Evolutionary conservation across 1,284 basidiomycete genomes (phyloP).

Genomic region (Boletus mariae): DNA sequence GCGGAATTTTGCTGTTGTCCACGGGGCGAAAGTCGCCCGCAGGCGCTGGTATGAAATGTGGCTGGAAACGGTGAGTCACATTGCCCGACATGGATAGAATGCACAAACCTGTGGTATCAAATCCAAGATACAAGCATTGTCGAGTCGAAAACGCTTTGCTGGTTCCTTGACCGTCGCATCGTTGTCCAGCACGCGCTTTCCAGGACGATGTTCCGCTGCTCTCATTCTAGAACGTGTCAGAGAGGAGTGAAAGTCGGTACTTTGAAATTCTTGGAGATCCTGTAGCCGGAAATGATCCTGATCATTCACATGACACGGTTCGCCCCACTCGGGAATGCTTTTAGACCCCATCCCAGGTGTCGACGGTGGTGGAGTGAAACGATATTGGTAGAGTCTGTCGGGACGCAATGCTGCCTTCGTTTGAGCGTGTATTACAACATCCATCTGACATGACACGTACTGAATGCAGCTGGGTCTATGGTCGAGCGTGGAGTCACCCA

Average conservation of each 20-base stretch:
- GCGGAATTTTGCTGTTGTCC: slow-evolving; percentile 21
- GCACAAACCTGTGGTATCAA: slow-evolving; percentile 30
- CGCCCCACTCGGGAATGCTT: slow-evolving; percentile 39
- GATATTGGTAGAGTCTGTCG: slow-evolving; percentile 25
- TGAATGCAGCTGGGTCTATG: slow-evolving; percentile 16
- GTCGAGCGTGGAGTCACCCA: slow-evolving; percentile 21
- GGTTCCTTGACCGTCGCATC: background rate
- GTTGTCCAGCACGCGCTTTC: slow-evolving; percentile 18
- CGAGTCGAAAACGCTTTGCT: slow-evolving; percentile 21
- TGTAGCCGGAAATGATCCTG: slow-evolving; percentile 35
- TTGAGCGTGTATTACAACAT: slow-evolving; percentile 8
- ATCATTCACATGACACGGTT: slow-evolving; percentile 23
- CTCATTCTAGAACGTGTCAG: background rate
- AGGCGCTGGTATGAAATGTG: slow-evolving; percentile 29
- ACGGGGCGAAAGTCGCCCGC: slow-evolving; percentile 16
- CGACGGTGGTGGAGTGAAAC: slow-evolving; percentile 16
- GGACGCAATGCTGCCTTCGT: slow-evolving; percentile 13
- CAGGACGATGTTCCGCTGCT: background rate
- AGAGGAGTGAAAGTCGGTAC: slow-evolving; percentile 18
- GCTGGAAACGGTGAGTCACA: slow-evolving; percentile 20
- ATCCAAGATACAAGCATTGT: slow-evolving; percentile 12
- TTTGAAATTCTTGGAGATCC: slow-evolving; percentile 43
- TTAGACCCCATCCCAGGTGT: background rate
- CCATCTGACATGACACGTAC: slow-evolving; percentile 17
- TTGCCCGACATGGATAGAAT: background rate